Percentiles rank a stretch among this genome's conserved stretches.
Conservation (phyloP, 805 yeast species). For the Kuraishia capsulata region DNA sequence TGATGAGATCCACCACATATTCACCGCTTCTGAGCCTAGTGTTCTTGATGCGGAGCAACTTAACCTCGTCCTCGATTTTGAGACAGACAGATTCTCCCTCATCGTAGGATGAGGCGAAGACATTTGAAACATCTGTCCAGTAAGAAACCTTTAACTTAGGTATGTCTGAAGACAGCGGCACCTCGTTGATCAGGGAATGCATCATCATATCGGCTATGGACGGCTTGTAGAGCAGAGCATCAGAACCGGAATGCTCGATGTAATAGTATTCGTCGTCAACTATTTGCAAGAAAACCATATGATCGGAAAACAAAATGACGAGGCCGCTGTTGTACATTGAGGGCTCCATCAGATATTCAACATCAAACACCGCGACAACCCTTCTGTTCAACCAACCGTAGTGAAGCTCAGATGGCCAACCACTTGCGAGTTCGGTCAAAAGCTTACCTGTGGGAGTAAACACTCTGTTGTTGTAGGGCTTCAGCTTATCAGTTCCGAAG, state of each 20-base stretch:
- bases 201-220: constrained; percentile 71
- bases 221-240: constrained; percentile 31
- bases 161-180: constrained; percentile 51
- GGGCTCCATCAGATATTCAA: constrained; percentile 13
- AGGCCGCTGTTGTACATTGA: constrained; percentile 35
- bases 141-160: constrained; percentile 62
- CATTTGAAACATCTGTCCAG: constrained; percentile 56
- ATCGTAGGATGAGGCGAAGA: constrained; percentile 38
- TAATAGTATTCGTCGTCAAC: constrained; percentile 31
- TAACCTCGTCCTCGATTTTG: constrained; percentile 11
- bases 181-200: constrained; percentile 85
- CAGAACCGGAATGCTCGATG: constrained; percentile 8
- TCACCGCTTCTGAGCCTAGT: not conserved
- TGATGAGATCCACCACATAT: constrained; percentile 31
- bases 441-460: constrained; percentile 91
- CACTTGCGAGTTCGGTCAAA: constrained; percentile 70
- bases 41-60: not conserved
- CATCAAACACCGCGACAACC: constrained; percentile 66
- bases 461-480: constrained; percentile 52
- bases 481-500: constrained; percentile 52
- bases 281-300: constrained; percentile 54
- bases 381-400: constrained; percentile 84
- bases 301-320: constrained; percentile 75
- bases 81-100: constrained; percentile 17
- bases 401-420: constrained; percentile 83